Evolutionary conservation across 495 filamentous ascomycete species (phyloP), one percentile per base, ranked within the genome.

Genomic region (Penicillium arizonense): DNA sequence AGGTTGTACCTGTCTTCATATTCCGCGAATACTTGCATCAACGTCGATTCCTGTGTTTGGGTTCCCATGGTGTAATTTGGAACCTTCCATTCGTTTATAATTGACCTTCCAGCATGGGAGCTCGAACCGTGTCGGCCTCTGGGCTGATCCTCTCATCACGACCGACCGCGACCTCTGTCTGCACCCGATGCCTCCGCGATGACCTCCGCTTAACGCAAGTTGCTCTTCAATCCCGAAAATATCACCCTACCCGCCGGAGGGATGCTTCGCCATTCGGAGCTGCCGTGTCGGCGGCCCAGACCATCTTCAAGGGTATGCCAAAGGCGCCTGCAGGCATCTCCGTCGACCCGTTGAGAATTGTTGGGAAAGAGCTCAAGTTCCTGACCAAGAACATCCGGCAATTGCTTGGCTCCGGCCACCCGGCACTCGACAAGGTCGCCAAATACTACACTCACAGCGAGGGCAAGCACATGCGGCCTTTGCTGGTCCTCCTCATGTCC

Each of bases 391-490:
- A 96, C 64, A 94, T 96, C 64, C 78, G 88, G 43, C 86, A 91
- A 64, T 77, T 97, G 24, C 75, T 97, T 18, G 92, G 92, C 5
- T 96, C 92, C 0, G 91, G 92, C 1, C 92, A 97, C 68, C 95
- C 93, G 5, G 88, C 90, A 16, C 78, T 98, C 36, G 95, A 98
- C 63, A 93, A 87, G 44, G 91, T 95, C 13, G 90, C 95, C 26
- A 98, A 97, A 68, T 97, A 98, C 77, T 98, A 98, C 65, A 96
- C 94, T n/a, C 86, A 89, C 59, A 87, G 87, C 45, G 91, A 97
- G 71, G 94, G 94, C 46, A 98, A 98, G 71, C 95, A 97, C 68
- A 87, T 97, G 57, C 88, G 94, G 55, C 94, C 94, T 3, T 81
- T 97, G 65, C 84, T 98, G 44, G 89, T 98, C 24, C 80, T 98